Evolutionary conservation across 1,284 basidiomycete genomes (phyloP), one percentile per base, ranked within the genome.

Genomic region (Apiotrichum gracile): DNA sequence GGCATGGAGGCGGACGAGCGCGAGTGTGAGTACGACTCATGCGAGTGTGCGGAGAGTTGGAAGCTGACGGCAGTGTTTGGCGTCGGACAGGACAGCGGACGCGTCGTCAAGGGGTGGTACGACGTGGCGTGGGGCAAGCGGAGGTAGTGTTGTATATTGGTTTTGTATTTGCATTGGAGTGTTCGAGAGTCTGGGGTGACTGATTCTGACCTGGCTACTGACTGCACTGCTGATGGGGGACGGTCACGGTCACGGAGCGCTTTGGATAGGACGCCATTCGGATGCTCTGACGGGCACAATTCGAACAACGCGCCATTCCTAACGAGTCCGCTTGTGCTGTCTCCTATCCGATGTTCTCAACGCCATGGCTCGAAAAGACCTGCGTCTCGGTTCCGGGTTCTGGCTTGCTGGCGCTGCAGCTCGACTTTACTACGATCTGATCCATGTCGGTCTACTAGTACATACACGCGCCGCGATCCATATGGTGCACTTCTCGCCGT

Each of bases 1-100:
- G 91, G 91, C 1, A 80, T 94, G 61, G 91, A 94, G 57, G 83
- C 81, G 10, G 88, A 87, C 16, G 90, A 94, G 73, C 80, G 91
- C 57, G 88, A 91, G 77, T 61, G 90, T 92, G 68, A 78, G 85
- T 79, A 16, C 8, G 17, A 7, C 7, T 19, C 27, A n/a, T 7
- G n/a, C 2, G 37, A 7, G 37, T 35, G 7, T 14, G 19, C 19
- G 19, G 21, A 21, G n/a, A 10, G 37, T 19, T 8, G 17, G n/a
- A 34, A 27, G 44, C 57, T 57, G 52, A 55, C 55, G 9, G 42
- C 51, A 93, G 90, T 93, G 54, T 93, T 92, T 70, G 76, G 81
- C 17, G 74, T 90, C 47, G 89, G 88, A 8, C 89, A 92, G 67
- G 87, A 89, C 57, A 87, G 85, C 58, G 81, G 83, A 34, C 84